A percentile compares a stretch with the other conserved stretches of the same genome.
Evolutionary conservation across 2,329 filamentous ascomycete species (phyloP).

Genomic region (Aspergillus sp.): DNA sequence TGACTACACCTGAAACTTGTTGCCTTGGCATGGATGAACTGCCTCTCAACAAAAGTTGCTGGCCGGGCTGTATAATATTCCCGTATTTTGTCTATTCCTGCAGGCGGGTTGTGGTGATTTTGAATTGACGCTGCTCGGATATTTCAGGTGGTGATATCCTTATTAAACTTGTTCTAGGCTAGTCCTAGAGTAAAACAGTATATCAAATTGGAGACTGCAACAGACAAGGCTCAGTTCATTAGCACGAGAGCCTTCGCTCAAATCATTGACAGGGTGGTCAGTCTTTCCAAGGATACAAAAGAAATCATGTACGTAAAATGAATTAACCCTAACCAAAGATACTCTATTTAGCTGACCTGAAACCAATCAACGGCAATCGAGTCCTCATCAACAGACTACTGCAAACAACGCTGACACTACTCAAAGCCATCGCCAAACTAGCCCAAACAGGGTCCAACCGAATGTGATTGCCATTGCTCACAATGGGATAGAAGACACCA

Average conservation of each 20-base stretch:
- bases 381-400: conserved; percentile 58
- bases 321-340: neutral
- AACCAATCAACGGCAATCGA: conserved; percentile 34
- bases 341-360: neutral
- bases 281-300: neutral
- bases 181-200: neutral
- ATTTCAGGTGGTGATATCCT: neutral
- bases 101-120: neutral
- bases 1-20: neutral
- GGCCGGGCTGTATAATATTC: neutral
- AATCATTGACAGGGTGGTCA: neutral
- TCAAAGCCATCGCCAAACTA: conserved; percentile 77
- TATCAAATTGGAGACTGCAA: no score
- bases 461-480: conserved; percentile 17
- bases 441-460: conserved; percentile 61
- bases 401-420: conserved; percentile 74
- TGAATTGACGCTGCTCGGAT: neutral
- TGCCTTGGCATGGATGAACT: neutral
- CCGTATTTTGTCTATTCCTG: neutral
- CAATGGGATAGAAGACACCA: conserved; percentile 67
- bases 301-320: neutral
- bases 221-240: neutral
- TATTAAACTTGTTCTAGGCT: neutral
- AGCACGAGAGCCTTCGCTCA: neutral
- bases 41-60: neutral